Conservation (phyloP, 1,139 yeast species). For the Petasospora fabianii region DNA sequence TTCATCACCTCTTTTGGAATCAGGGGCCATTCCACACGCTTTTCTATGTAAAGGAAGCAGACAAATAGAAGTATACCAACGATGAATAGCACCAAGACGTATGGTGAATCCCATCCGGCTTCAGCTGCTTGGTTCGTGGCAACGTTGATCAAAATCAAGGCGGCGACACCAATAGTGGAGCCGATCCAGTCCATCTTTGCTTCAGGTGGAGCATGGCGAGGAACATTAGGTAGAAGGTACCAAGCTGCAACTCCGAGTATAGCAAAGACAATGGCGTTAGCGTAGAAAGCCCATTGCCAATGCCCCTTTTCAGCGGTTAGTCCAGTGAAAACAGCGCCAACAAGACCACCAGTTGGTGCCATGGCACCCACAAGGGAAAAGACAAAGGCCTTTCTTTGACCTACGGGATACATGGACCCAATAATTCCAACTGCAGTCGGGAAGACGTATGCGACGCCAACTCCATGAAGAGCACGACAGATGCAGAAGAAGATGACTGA, state of each 20-base stretch:
- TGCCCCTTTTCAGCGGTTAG: constrained; percentile 38
- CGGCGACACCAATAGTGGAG: constrained; percentile 42
- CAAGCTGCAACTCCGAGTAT: constrained; percentile 31
- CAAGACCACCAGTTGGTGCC: constrained; percentile 53
- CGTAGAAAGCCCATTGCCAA: constrained; percentile 56
- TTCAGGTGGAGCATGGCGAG: constrained; percentile 15
- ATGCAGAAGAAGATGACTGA: constrained; percentile 5
- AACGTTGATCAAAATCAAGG: constrained; percentile 46
- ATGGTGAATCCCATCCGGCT: constrained; percentile 45
- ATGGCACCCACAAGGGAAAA: constrained; percentile 51
- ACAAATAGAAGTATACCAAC: constrained; percentile 37
- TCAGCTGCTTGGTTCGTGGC: constrained; percentile 55
- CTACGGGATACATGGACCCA: constrained; percentile 46
- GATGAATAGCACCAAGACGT: constrained; percentile 42
- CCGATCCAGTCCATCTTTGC: constrained; percentile 43
- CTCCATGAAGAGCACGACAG: constrained; percentile 5
- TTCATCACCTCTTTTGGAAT: constrained; percentile 43
- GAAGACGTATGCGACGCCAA: constrained; percentile 35
- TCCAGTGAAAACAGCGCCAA: constrained; percentile 48
- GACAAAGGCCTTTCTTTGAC: constrained; percentile 44
- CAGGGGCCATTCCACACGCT: constrained; percentile 36
- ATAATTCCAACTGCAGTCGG: constrained; percentile 52
- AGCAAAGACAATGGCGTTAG: constrained; percentile 37
- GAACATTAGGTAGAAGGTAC: constrained; percentile 35
- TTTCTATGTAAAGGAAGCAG: constrained; percentile 29